Evolutionary conservation across 352 stramenopile species (phyloP).

Genomic region (Bremia lactucae): DNA sequence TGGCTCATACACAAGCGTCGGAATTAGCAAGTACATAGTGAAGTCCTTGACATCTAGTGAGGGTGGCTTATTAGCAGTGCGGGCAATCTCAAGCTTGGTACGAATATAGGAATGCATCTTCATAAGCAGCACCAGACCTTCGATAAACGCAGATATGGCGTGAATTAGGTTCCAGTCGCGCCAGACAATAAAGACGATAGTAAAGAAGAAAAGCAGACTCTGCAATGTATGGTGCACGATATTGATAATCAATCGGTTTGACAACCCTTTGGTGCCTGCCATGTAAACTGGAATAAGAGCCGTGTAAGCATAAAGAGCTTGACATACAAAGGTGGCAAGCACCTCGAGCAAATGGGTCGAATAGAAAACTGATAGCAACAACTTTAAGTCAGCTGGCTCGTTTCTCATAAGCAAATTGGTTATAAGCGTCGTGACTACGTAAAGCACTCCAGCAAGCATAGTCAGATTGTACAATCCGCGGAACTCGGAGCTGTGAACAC

Average conservation of each 20-base stretch:
- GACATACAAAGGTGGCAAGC: constrained; percentile 50
- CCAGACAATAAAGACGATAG: constrained; percentile 49
- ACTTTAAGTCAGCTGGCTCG: constrained; percentile 35
- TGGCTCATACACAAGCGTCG: constrained; percentile 93
- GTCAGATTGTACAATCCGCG: constrained; percentile 69
- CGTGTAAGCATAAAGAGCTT: constrained; percentile 61
- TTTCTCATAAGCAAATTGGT: constrained; percentile 41
- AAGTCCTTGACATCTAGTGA: constrained; percentile 40
- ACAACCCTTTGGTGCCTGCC: constrained; percentile 26
- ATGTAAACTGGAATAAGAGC: constrained; percentile 66
- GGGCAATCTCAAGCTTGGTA: constrained; percentile 53
- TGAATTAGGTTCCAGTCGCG: constrained; percentile 70
- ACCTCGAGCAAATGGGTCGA: constrained; percentile 65
- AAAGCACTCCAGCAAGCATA: constrained; percentile 49
- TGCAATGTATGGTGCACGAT: constrained; percentile 62
- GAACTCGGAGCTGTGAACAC: constrained; percentile 71
- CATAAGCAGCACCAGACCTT: constrained; percentile 67
- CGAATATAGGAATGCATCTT: constrained; percentile 82
- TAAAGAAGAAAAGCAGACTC: constrained; percentile 64
- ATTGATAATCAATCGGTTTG: constrained; percentile 42
- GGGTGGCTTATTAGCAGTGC: constrained; percentile 15
- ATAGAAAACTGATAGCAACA: constrained; percentile 62
- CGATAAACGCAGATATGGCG: constrained; percentile 61
- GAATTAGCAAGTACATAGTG: constrained; percentile 64
- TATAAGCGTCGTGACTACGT: constrained; percentile 49